phyloP scores from a whole-genome alignment of 1,284 basidiomycete genomes.

The Anthracocystis walkeri region DNA sequence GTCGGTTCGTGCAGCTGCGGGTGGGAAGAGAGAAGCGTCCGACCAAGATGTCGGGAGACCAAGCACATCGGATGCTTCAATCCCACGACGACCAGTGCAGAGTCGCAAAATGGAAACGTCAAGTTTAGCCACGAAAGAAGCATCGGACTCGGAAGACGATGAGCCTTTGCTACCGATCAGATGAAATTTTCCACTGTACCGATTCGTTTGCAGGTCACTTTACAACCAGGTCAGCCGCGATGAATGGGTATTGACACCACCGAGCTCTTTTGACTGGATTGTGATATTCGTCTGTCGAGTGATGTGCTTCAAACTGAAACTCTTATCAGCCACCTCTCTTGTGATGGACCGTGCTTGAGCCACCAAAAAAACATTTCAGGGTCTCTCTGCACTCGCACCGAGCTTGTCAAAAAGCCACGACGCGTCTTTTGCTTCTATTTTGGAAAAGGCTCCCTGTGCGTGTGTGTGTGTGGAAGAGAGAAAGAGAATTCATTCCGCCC shows the following conservation, averaged over 20 bases:
- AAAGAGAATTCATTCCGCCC: too few relatives aligned
- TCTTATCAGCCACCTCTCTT: too few relatives aligned
- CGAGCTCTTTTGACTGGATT: too few relatives aligned
- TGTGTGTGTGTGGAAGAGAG: too few relatives aligned
- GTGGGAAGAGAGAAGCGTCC: background rate
- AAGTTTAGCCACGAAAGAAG: background rate
- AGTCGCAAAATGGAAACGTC: conserved; percentile 14
- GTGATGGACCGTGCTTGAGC: conserved; percentile 1
- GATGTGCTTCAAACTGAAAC: too few relatives aligned
- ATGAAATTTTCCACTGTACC: background rate
- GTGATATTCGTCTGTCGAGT: too few relatives aligned
- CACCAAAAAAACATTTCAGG: too few relatives aligned
- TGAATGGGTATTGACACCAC: too few relatives aligned
- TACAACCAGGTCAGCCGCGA: background rate
- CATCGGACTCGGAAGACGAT: conserved; percentile 29
- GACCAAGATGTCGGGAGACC: background rate
- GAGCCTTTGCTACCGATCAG: conserved; percentile 22
- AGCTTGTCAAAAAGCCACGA: too few relatives aligned
- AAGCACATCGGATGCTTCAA: background rate
- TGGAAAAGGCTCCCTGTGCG: too few relatives aligned
- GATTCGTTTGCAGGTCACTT: background rate
- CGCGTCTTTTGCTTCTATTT: too few relatives aligned
- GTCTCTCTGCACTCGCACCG: too few relatives aligned
- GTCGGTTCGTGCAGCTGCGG: background rate
- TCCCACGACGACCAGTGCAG: conserved; percentile 1